Percentiles rank a stretch among this genome's conserved stretches.
phyloP scores from a whole-genome alignment of 75 land plant species.

The Cupressus sempervirens region DNA sequence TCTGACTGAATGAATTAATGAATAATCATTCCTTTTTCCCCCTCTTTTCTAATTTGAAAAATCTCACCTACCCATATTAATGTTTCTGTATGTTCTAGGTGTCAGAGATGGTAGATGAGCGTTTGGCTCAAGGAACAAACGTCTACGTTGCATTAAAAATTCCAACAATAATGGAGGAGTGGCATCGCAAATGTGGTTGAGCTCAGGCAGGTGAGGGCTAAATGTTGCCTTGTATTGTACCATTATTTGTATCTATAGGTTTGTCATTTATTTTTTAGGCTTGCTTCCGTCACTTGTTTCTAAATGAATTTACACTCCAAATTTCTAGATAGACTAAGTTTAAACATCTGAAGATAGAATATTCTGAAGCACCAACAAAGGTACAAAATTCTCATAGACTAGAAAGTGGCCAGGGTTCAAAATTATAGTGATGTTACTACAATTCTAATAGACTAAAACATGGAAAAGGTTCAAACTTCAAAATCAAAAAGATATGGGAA shows the following conservation, averaged over 20 bases:
- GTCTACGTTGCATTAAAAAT: no score
- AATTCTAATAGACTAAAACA: background rate
- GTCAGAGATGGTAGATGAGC: no score
- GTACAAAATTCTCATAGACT: background rate
- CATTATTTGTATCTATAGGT: background rate
- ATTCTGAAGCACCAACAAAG: background rate
- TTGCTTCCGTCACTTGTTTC: background rate
- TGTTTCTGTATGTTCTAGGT: no score
- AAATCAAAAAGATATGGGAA: background rate
- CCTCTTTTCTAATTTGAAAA: no score
- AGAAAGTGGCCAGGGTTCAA: background rate
- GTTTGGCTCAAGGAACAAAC: no score
- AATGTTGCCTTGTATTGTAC: background rate
- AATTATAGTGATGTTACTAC: background rate
- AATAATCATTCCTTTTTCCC: no score
- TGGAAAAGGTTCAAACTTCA: background rate
- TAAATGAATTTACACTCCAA: background rate
- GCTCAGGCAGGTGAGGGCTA: constrained; percentile 80
- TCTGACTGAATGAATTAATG: no score
- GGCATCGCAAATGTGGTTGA: constrained; percentile 95
- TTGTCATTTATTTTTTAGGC: background rate
- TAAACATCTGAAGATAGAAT: background rate
- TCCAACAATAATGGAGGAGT: constrained; percentile 96
- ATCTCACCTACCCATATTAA: no score
- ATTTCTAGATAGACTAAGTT: background rate